Evolutionary conservation across 441 rosid species (phyloP).

Genomic region (Pelargonium myrrhifolium): DNA sequence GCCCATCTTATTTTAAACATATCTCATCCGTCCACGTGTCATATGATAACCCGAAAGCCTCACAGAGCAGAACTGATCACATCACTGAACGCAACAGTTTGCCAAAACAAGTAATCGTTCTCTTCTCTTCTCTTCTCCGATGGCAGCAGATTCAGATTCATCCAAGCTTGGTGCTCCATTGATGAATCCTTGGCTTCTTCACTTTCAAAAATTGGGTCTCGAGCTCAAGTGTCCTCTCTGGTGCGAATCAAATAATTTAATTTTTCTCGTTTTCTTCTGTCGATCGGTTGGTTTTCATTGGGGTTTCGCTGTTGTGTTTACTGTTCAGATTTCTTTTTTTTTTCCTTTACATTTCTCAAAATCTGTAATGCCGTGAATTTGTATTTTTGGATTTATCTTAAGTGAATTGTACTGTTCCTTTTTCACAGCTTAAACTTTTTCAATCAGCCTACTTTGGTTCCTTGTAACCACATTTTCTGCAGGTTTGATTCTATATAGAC

Average conservation of each 20-base stretch:
- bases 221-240: constrained; percentile 88
- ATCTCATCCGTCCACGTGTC: background rate
- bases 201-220: constrained; percentile 67
- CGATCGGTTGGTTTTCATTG: too few species aligned
- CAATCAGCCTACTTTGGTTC: constrained; percentile 53
- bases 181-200: constrained; percentile 62
- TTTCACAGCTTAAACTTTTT: constrained; percentile 54
- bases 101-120: background rate
- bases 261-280: background rate
- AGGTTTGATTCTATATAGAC: constrained; percentile 23
- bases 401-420: background rate
- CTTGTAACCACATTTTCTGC: constrained; percentile 85
- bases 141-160: background rate
- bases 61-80: background rate
- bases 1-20: background rate
- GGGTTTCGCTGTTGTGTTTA: too few species aligned
- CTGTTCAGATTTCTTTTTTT: too few species aligned
- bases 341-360: too few species aligned
- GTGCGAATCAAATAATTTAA: constrained; percentile 28
- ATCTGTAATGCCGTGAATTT: too few species aligned
- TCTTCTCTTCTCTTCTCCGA: background rate
- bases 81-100: background rate
- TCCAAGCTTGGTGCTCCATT: background rate
- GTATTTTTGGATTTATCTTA: background rate
- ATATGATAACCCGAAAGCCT: background rate